Evolutionary conservation across 306 rosid genomes (phyloP).

Genomic region (Quercus alba): DNA sequence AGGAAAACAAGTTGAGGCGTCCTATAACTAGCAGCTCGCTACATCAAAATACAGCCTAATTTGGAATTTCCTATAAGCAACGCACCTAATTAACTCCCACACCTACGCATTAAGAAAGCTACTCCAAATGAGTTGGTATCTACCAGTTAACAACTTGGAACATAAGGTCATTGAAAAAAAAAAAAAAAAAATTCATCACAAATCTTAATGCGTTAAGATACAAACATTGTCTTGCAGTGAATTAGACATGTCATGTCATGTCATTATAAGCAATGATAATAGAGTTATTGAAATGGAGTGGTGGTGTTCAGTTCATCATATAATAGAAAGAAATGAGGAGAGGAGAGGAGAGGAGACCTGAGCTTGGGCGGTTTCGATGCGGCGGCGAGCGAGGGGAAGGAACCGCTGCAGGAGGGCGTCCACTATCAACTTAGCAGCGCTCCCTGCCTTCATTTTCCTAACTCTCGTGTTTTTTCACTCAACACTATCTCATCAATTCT

Average conservation of each 20-base stretch:
- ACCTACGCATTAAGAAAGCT: not conserved
- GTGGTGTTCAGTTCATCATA: too few species aligned
- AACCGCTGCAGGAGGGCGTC: constrained; percentile 98
- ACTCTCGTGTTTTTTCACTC: too few species aligned
- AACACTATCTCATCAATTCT: too few species aligned
- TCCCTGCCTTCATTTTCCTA: constrained; percentile 77
- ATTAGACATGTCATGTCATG: not conserved
- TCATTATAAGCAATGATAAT: too few species aligned
- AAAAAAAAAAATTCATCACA: not conserved
- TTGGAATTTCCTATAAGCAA: not conserved
- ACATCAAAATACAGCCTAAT: not conserved
- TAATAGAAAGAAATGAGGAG: too few species aligned
- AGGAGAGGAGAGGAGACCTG: constrained; percentile 43
- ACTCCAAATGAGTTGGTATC: not conserved
- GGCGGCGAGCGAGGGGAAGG: constrained; percentile 98
- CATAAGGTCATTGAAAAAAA: not conserved
- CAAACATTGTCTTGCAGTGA: not conserved
- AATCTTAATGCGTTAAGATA: not conserved
- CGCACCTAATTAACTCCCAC: not conserved
- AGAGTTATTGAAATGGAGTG: too few species aligned
- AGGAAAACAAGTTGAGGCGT: not conserved
- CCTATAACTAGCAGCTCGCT: not conserved
- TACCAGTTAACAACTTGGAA: not conserved
- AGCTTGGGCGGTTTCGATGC: constrained; percentile 98
- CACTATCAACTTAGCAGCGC: constrained; percentile 96